Conservation (phyloP, 441 rosid species). For the Gossypium lobatum region DNA sequence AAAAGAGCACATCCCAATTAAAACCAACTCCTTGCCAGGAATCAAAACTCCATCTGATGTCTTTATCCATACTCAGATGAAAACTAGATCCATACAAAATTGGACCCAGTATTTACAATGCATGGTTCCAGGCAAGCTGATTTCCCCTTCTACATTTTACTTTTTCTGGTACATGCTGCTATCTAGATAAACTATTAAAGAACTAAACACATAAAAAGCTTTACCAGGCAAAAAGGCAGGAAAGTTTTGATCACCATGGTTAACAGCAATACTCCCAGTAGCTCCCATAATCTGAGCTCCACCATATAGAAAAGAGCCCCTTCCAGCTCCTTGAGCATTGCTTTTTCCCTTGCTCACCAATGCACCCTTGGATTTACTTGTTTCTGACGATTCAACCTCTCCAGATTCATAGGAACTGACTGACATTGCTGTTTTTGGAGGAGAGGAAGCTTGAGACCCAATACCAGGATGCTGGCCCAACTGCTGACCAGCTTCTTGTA, state of each 20-base stretch:
- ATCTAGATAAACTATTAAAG: neutral
- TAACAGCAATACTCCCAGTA: conserved; percentile 51
- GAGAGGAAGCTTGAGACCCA: conserved; percentile 61
- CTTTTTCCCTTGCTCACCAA: conserved; percentile 67
- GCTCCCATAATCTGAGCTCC: conserved; percentile 72
- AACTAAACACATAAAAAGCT: neutral
- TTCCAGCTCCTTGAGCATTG: conserved; percentile 57
- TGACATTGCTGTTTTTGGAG: conserved; percentile 45
- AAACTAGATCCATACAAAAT: neutral
- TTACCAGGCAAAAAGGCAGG: conserved; percentile 87
- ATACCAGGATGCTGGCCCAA: conserved; percentile 43
- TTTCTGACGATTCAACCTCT: conserved; percentile 58
- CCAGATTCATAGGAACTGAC: conserved; percentile 45
- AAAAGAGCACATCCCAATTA: neutral
- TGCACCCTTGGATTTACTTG: conserved; percentile 43
- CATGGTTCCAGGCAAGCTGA: neutral
- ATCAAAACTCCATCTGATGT: neutral
- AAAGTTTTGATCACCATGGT: conserved; percentile 74
- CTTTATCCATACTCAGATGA: no score
- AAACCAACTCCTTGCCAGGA: neutral
- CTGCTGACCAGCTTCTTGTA: conserved; percentile 45
- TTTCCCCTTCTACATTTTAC: conserved; percentile 1
- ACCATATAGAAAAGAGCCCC: conserved; percentile 59
- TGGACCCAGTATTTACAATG: neutral
- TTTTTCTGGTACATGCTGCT: neutral